phyloP scores from a whole-genome alignment of 148 eudicot species.

The Vaccinium darrowii region DNA sequence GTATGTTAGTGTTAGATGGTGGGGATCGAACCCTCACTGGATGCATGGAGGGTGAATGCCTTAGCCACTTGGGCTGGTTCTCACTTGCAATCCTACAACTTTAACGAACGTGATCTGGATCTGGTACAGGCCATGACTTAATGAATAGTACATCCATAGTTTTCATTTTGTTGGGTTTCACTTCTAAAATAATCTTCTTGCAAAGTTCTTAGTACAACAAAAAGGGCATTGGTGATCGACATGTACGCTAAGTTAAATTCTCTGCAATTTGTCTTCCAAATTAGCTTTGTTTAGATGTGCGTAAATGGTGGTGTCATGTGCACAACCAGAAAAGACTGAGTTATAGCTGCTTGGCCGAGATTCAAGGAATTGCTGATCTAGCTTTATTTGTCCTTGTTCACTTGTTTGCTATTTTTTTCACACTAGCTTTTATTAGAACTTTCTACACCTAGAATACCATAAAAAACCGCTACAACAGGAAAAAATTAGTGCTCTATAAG shows the following conservation, averaged over 20 bases:
- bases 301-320: not conserved
- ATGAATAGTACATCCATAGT: constrained; percentile 2
- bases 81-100: not conserved
- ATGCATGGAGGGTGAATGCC: too few relatives aligned
- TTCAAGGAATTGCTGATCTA: not conserved
- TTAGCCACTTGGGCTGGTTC: too few relatives aligned
- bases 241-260: not conserved
- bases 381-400: not conserved
- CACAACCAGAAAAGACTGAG: not conserved
- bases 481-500: too few relatives aligned
- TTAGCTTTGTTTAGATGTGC: not conserved
- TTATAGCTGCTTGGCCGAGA: not conserved
- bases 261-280: not conserved
- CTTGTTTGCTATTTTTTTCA: not conserved
- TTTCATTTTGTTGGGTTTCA: constrained; percentile 2
- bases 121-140: not conserved
- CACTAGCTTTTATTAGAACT: not conserved
- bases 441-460: too few relatives aligned
- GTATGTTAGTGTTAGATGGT: too few relatives aligned
- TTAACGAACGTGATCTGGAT: not conserved
- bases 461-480: too few relatives aligned
- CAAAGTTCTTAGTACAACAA: not conserved
- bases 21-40: too few relatives aligned
- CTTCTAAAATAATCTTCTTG: not conserved
- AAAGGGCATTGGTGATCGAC: not conserved